phyloP scores from a whole-genome alignment of 306 rosid genomes.

The Erythrophleum fordii region DNA sequence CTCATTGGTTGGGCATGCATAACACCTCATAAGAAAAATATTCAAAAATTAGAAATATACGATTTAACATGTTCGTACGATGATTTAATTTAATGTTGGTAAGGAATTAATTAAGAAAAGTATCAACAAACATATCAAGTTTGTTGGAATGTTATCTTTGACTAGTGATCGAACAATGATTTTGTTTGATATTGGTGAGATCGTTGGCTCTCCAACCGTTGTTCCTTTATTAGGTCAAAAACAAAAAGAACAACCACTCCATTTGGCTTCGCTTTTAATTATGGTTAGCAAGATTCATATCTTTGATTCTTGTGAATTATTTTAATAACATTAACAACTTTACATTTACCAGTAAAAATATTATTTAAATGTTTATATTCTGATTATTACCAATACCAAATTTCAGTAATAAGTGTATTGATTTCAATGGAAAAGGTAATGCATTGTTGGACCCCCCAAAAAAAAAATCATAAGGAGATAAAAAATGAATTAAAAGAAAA shows the following conservation, averaged over 20 bases:
- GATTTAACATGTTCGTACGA: neutral
- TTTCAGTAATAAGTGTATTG: too few relatives aligned
- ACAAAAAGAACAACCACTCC: too few relatives aligned
- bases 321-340: too few relatives aligned
- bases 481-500: too few relatives aligned
- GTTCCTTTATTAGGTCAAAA: neutral
- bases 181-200: neutral
- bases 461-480: too few relatives aligned
- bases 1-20: neutral
- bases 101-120: neutral
- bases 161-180: neutral
- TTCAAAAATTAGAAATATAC: neutral
- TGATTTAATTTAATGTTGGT: neutral
- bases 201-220: neutral
- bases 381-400: too few relatives aligned
- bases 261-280: neutral
- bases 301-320: too few relatives aligned
- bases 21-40: neutral
- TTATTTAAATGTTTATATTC: too few relatives aligned
- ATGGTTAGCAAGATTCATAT: neutral
- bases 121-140: neutral
- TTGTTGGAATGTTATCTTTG: constrained; percentile 17
- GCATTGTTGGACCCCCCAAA: too few relatives aligned
- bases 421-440: too few relatives aligned
- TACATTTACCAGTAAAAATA: too few relatives aligned